A percentile compares a stretch with the other conserved stretches of the same genome.
Conservation (phyloP, 768 basidiomycete genomes). For the Daedalea quercina region DNA sequence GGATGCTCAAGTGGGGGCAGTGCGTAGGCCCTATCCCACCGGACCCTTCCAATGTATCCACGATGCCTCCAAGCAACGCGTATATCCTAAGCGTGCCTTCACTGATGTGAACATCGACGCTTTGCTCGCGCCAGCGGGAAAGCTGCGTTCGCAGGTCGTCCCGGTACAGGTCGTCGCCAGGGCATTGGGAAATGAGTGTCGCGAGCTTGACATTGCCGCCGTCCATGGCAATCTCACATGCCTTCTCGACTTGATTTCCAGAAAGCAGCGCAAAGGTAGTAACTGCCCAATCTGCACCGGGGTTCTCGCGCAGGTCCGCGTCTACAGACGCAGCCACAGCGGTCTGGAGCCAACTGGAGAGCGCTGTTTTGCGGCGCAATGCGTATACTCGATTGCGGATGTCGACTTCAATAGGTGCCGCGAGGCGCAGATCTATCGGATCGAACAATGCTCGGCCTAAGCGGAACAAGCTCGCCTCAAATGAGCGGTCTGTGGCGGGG, state of each 20-base stretch:
- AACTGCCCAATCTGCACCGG: slow-evolving; percentile 37
- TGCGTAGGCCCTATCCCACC: slow-evolving; percentile 45
- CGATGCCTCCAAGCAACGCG: slow-evolving; percentile 74
- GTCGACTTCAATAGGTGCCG: slow-evolving; percentile 47
- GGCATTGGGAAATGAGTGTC: slow-evolving; percentile 82
- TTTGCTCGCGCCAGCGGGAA: slow-evolving; percentile 75
- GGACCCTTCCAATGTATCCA: slow-evolving; percentile 50
- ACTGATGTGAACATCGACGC: slow-evolving; percentile 62
- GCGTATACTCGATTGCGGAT: slow-evolving; percentile 52
- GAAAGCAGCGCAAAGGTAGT: slow-evolving; percentile 74
- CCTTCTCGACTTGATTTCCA: slow-evolving; percentile 83
- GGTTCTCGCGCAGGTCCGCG: slow-evolving; percentile 50
- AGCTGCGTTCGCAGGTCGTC: slow-evolving; percentile 72
- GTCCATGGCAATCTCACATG: slow-evolving; percentile 67
- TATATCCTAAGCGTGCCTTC: slow-evolving; percentile 72
- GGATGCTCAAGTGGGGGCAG: slow-evolving; percentile 52
- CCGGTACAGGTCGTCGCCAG: slow-evolving; percentile 69
- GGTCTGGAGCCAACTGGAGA: slow-evolving; percentile 82
- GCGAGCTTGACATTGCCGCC: slow-evolving; percentile 80
- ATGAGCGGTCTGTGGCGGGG: slow-evolving; percentile 59
- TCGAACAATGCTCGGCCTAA: slow-evolving; percentile 89
- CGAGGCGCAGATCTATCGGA: slow-evolving; percentile 60
- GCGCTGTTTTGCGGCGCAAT: slow-evolving; percentile 68
- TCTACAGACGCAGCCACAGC: slow-evolving; percentile 69
- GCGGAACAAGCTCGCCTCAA: slow-evolving; percentile 79